Conservation (phyloP, 2,329 filamentous ascomycete species). For the Simplicillium sp. region DNA sequence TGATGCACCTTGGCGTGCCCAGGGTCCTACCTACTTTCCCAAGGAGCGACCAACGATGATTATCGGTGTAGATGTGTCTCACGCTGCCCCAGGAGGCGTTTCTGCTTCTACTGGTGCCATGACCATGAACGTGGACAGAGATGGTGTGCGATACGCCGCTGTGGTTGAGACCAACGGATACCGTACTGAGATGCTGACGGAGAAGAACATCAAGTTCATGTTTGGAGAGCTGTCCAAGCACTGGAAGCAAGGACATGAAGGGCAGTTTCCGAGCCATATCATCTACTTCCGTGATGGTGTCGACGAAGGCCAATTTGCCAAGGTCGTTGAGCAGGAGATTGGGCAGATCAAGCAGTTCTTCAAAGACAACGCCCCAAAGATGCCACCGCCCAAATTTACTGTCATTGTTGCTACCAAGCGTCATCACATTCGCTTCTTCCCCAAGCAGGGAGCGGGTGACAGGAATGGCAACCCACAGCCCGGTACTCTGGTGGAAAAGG, state of each 20-base stretch:
- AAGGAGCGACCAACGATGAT: constrained; percentile 58
- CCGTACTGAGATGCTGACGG: constrained; percentile 68
- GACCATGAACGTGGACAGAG: constrained; percentile 67
- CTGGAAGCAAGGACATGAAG: constrained; percentile 52
- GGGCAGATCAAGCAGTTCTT: constrained; percentile 56
- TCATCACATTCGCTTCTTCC: constrained; percentile 91
- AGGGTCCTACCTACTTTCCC: constrained; percentile 22
- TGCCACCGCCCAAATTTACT: constrained; percentile 56
- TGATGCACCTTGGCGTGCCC: constrained; percentile 19
- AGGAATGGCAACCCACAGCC: constrained; percentile 74
- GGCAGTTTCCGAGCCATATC: constrained; percentile 53
- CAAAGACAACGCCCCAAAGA: constrained; percentile 20
- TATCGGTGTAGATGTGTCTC: constrained; percentile 86
- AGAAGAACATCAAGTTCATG: constrained; percentile 55
- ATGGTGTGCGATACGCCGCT: constrained; percentile 68
- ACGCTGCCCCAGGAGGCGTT: constrained; percentile 59
- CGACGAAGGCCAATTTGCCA: constrained; percentile 72
- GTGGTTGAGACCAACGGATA: constrained; percentile 75
- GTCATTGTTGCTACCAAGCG: constrained; percentile 88
- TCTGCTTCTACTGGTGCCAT: constrained; percentile 77
- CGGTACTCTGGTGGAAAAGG: constrained; percentile 77
- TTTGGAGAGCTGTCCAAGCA: constrained; percentile 52
- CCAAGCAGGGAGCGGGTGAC: constrained; percentile 47
- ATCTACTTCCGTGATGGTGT: constrained; percentile 94
- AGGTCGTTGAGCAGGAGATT: constrained; percentile 75